Percentiles rank a stretch among this genome's conserved stretches.
Conservation (phyloP, 2,329 filamentous ascomycete species). For the Penicillium psychrosexuale region DNA sequence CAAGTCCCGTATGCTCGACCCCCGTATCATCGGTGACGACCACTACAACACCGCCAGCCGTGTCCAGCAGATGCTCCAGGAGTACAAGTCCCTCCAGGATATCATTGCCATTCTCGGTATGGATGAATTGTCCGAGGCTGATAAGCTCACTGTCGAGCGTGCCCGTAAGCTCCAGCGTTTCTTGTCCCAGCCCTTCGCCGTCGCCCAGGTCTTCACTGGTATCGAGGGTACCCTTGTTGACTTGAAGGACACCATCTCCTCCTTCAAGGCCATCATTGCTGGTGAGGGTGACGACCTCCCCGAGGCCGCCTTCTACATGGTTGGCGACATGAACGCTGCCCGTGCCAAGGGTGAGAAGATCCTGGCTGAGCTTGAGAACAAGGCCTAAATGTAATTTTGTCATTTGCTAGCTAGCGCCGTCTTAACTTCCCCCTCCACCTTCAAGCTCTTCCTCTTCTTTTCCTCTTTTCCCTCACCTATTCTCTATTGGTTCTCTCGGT, state of each 20-base stretch:
- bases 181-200: slow-evolving; percentile 98
- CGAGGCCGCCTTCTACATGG: slow-evolving; percentile 96
- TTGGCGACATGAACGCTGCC: slow-evolving; percentile 90
- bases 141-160: slow-evolving; percentile 99
- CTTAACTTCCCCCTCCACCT: slow-evolving; percentile 19
- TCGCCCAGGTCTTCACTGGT: slow-evolving; percentile 66
- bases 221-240: slow-evolving; percentile 97
- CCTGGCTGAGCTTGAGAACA: slow-evolving; percentile 80
- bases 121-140: slow-evolving; percentile 98
- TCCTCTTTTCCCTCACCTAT: slow-evolving; percentile 4
- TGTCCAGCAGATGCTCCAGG: slow-evolving; percentile 99
- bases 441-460: slow-evolving; percentile 9
- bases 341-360: slow-evolving; percentile 99
- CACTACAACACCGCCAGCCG: slow-evolving; percentile 94
- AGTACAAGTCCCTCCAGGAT: slow-evolving; percentile 99
- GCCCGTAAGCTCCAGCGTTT: slow-evolving; percentile 99
- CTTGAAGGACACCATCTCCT: slow-evolving; percentile 95
- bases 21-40: slow-evolving; percentile 95
- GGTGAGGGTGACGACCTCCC: slow-evolving; percentile 96
- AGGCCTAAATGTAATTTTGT: slow-evolving; percentile 49
- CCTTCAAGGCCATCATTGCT: slow-evolving; percentile 94
- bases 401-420: slow-evolving; percentile 38
- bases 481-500: slow-evolving; percentile 16
- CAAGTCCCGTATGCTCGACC: slow-evolving; percentile 99
- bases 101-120: slow-evolving; percentile 99